A percentile compares a stretch with the other conserved stretches of the same genome.
Conservation (phyloP, 306 rosid genomes). For the Begonia fuchsioides region DNA sequence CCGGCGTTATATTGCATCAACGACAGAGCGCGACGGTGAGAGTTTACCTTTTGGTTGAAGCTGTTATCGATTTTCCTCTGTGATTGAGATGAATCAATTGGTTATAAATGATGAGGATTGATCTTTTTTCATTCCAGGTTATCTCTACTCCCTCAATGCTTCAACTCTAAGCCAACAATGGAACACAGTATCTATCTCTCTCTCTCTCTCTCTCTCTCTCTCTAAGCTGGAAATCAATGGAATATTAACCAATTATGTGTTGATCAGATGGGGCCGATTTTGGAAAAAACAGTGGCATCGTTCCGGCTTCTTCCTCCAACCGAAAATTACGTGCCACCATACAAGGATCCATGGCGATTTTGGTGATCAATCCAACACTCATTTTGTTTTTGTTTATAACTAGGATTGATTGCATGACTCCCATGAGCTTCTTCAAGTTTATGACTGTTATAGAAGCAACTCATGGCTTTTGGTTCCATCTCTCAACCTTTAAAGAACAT, state of each 20-base stretch:
- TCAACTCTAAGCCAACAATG: slow-evolving; percentile 74
- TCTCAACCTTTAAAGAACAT: too few species aligned
- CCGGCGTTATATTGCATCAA: slow-evolving; percentile 72
- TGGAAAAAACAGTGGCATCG: slow-evolving; percentile 60
- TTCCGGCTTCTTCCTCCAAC: slow-evolving; percentile 74
- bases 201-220: slow-evolving; percentile 18
- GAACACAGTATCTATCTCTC: slow-evolving; percentile 37
- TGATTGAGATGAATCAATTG: background rate
- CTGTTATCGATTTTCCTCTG: background rate
- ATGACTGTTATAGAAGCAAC: too few species aligned
- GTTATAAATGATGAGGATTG: too few species aligned
- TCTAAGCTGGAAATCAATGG: background rate
- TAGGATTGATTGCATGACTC: too few species aligned
- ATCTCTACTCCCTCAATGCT: slow-evolving; percentile 68
- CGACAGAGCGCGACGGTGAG: slow-evolving; percentile 88
- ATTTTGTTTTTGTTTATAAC: too few species aligned
- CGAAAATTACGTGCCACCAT: slow-evolving; percentile 80
- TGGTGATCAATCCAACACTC: slow-evolving; percentile 30
- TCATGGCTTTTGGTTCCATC: too few species aligned
- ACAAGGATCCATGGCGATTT: slow-evolving; percentile 96
- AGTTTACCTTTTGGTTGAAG: background rate
- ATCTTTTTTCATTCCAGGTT: slow-evolving; percentile 41
- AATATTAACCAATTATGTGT: too few species aligned
- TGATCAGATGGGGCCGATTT: slow-evolving; percentile 65
- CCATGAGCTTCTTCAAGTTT: too few species aligned